Conservation (phyloP, 2,329 filamentous ascomycete genomes). For the Knoxdaviesia capensis region DNA sequence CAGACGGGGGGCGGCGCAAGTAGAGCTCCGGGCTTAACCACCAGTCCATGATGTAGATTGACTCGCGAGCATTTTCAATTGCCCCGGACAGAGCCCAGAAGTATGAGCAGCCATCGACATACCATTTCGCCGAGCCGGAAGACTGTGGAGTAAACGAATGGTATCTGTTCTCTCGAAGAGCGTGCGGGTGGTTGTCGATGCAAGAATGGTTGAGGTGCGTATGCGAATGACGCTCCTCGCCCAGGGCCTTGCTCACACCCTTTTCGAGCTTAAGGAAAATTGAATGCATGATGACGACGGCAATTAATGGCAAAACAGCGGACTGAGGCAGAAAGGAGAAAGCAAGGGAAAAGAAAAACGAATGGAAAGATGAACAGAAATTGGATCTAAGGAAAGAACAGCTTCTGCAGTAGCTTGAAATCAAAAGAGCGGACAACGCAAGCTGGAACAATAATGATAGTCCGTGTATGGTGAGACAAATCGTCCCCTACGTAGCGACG, state of each 20-base stretch:
- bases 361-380: background rate
- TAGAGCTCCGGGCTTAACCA: constrained; percentile 84
- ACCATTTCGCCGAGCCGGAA: constrained; percentile 66
- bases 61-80: constrained; percentile 42
- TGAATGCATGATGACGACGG: constrained; percentile 1
- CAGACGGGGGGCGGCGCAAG: constrained; percentile 59
- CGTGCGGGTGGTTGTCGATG: constrained; percentile 18
- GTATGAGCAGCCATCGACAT: constrained; percentile 66
- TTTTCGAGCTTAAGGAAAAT: constrained; percentile 25
- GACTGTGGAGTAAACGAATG: constrained; percentile 55
- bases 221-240: constrained; percentile 23
- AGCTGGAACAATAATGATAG: no score
- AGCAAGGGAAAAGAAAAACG: background rate
- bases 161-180: constrained; percentile 30
- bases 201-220: constrained; percentile 20
- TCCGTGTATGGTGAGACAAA: no score
- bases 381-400: background rate
- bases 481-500: no score
- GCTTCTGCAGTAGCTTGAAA: no score
- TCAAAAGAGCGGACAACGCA: no score
- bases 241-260: constrained; percentile 10
- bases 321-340: background rate
- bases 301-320: background rate
- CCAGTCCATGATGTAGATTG: constrained; percentile 76
- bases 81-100: constrained; percentile 72